A percentile compares a stretch with the other conserved stretches of the same genome.
Conservation (phyloP, 768 basidiomycete genomes). For the Neoboletus magnificus region DNA sequence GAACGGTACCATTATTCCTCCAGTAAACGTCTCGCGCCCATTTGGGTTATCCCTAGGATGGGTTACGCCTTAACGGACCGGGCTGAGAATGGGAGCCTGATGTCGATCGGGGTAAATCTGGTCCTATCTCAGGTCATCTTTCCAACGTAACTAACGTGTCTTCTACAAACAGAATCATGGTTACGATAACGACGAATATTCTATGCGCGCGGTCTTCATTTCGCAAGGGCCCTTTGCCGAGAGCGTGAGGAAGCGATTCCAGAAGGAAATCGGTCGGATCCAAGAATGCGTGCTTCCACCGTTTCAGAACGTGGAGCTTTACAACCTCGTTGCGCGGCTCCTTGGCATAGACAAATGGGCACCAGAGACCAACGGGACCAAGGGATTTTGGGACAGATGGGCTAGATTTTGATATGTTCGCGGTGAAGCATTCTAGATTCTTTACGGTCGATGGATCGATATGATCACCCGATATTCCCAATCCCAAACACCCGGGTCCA, state of each 20-base stretch:
- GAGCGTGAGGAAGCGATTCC: not conserved
- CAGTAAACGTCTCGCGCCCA: slow-evolving; percentile 72
- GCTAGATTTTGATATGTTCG: not conserved
- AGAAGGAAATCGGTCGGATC: slow-evolving; percentile 28
- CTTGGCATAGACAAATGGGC: slow-evolving; percentile 55
- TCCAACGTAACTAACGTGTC: not conserved
- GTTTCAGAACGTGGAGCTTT: slow-evolving; percentile 81
- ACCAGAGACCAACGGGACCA: slow-evolving; percentile 71
- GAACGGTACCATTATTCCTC: slow-evolving; percentile 69
- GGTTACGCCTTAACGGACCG: slow-evolving; percentile 76
- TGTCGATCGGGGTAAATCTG: slow-evolving; percentile 64
- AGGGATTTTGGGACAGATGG: slow-evolving; percentile 76
- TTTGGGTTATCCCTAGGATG: slow-evolving; percentile 76
- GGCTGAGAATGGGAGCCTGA: slow-evolving; percentile 46
- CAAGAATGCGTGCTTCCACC: slow-evolving; percentile 59
- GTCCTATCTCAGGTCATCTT: not conserved
- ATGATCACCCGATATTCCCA: not conserved
- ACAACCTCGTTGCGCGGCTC: slow-evolving; percentile 73
- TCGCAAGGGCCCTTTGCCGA: slow-evolving; percentile 81
- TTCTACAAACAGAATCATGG: slow-evolving; percentile 65
- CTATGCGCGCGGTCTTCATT: slow-evolving; percentile 88
- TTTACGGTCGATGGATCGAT: not conserved
- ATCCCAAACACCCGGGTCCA: not conserved
- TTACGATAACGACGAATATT: slow-evolving; percentile 70
- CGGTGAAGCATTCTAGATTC: not conserved